A percentile compares a stretch with the other conserved stretches of the same genome.
Conservation (phyloP, 2,329 filamentous ascomycete species). For the Aspergillus alliaceus region DNA sequence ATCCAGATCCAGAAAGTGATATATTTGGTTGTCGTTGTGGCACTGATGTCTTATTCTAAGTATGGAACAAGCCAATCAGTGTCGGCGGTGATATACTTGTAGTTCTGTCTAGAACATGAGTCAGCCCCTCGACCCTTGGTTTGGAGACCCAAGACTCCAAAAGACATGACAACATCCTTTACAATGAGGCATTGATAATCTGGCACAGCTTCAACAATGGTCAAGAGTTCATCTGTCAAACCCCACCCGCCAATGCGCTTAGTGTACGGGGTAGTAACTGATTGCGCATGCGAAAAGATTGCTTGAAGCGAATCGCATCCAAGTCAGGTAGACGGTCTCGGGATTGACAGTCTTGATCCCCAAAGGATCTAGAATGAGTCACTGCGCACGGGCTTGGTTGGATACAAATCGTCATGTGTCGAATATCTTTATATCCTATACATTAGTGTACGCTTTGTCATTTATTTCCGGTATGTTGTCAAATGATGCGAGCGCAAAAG, state of each 20-base stretch:
- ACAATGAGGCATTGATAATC: not conserved
- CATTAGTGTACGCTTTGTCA: not conserved
- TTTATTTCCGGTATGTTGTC: conserved; percentile 6
- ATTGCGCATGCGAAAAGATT: conserved; percentile 1
- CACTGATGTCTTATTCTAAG: conserved; percentile 8
- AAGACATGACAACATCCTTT: conserved; percentile 8
- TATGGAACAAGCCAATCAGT: conserved; percentile 10
- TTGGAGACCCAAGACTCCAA: not conserved
- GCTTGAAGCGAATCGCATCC: not conserved
- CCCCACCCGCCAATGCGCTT: not conserved
- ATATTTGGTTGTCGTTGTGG: not conserved
- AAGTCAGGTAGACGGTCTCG: conserved; percentile 1
- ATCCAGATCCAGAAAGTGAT: not conserved
- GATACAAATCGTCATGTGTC: conserved; percentile 1
- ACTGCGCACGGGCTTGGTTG: conserved; percentile 6
- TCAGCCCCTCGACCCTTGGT: conserved; percentile 7
- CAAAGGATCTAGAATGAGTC: conserved; percentile 1
- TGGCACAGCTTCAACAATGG: not conserved
- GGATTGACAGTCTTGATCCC: not conserved
- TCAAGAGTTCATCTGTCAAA: conserved; percentile 1
- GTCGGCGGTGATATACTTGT: not conserved
- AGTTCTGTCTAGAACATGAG: conserved; percentile 12
- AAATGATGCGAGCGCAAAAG: conserved; percentile 5
- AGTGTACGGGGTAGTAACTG: not conserved
- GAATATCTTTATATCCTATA: not conserved